Evolutionary conservation across 257 asterid genomes (phyloP), one percentile per base, ranked within the genome.

Genomic region (Datura wrightii): DNA sequence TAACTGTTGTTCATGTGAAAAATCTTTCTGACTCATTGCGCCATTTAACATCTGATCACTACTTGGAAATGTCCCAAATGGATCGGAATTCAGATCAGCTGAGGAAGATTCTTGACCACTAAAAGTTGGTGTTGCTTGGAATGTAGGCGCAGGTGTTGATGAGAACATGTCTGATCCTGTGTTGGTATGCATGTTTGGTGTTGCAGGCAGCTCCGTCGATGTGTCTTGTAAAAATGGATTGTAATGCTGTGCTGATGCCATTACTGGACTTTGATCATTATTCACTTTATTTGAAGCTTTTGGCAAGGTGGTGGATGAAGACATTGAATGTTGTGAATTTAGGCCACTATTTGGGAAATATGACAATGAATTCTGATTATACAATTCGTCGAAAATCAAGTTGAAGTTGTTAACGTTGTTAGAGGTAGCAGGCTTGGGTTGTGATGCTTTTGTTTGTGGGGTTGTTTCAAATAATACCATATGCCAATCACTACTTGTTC

Each of bases 211-310:
- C 19, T 83, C 48, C 2, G 39, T 52, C 14, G 67, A 66, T 6
- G 85, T 54, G 39, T 92, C 94, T 82, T 85, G 91, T 31, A 95
- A 88, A 79, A 95, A 93, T 1, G 98, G 98, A 83, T 94, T 95
- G 86, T 92, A 93, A 37, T 84, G 88, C 34, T 87, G 74, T 10
- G 15, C 39, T 52, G 84, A 31, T 72, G 86, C 31, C 58, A 60
- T 50, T 58, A 85, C 71, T 18, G 80, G 83, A 44, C n/a, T 39
- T 16, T 80, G 56, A 86, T 78, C 42, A 39, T 39, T 37, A 66
- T 60, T 79, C 42, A 8, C 31, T 15, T 6, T 16, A 19, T 19
- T 19, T 19, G 39, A 60, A 60, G 15, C 39, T 24, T 24, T 24
- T 60, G 69, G 39, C 15, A n/a, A n/a, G 34, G 65, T 58, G 65